These are phyloP conservation scores for Aureobasidium lini DNA, from an alignment of 2,329 filamentous ascomycete species.

Conservation along the genomic window DNA sequence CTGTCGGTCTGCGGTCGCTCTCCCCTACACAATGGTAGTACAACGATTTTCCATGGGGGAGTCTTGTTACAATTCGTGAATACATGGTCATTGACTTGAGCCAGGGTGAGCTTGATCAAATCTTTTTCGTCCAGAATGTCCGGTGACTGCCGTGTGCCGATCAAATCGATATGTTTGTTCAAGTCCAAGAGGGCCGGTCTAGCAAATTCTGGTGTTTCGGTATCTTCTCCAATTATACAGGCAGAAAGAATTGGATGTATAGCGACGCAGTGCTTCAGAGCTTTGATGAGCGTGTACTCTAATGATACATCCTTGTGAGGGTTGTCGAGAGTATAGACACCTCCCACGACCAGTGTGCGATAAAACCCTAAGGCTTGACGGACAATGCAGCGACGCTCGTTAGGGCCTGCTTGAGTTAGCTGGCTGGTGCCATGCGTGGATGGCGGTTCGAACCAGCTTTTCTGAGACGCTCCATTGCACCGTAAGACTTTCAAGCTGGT, in stretches of 20 bases:
- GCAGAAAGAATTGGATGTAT: constrained; percentile 33
- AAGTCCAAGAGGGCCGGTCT: constrained; percentile 29
- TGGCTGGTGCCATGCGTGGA: background rate
- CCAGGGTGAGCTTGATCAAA: constrained; percentile 2
- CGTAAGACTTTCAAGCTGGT: no score
- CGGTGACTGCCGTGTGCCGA: constrained; percentile 13
- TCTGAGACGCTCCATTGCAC: background rate
- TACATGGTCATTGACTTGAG: background rate
- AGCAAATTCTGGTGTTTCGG: constrained; percentile 31
- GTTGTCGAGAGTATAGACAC: constrained; percentile 23
- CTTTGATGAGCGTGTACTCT: constrained; percentile 22
- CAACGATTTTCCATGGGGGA: constrained; percentile 39
- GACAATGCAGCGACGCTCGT: constrained; percentile 35
- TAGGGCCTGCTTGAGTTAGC: constrained; percentile 25
- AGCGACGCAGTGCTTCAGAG: constrained; percentile 33
- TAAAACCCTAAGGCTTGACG: constrained; percentile 37
- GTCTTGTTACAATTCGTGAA: constrained; percentile 21
- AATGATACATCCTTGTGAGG: constrained; percentile 12
- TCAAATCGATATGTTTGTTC: constrained; percentile 32
- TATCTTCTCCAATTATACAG: constrained; percentile 29
- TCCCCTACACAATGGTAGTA: constrained; percentile 24
- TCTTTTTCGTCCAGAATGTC: background rate
- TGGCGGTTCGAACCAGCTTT: background rate
- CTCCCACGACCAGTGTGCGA: constrained; percentile 32
- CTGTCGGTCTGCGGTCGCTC: constrained; percentile 11